A percentile compares a stretch with the other conserved stretches of the same genome.
phyloP scores from a whole-genome alignment of 371 early-diverging fungal genomes.

The Parasitella parasitica region DNA sequence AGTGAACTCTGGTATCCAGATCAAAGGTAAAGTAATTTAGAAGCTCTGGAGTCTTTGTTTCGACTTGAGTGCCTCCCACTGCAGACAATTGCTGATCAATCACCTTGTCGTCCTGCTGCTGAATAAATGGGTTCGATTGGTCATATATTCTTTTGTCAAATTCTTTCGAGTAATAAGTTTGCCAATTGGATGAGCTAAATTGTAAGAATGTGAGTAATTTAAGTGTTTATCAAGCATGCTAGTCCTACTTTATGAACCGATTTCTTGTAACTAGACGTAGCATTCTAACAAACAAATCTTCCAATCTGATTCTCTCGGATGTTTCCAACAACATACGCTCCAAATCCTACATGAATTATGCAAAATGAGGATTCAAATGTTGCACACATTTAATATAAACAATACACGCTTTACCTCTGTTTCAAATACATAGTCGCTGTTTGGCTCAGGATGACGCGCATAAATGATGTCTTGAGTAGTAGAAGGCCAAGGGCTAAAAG shows the following conservation, averaged over 20 bases:
- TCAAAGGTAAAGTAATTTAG: slow-evolving; percentile 43
- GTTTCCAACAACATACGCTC: slow-evolving; percentile 43
- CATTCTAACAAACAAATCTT: slow-evolving; percentile 45
- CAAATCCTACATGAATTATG: slow-evolving; percentile 36
- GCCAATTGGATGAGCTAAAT: slow-evolving; percentile 61
- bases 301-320: slow-evolving; percentile 29
- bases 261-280: slow-evolving; percentile 38
- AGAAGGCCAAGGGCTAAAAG: slow-evolving; percentile 43
- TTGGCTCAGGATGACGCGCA: slow-evolving; percentile 14
- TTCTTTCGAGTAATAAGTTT: slow-evolving; percentile 52
- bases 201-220: background rate
- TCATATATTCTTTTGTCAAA: slow-evolving; percentile 46
- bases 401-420: slow-evolving; percentile 18
- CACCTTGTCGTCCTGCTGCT: slow-evolving; percentile 2
- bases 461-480: slow-evolving; percentile 12
- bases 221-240: background rate
- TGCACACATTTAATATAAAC: slow-evolving; percentile 6
- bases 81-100: background rate
- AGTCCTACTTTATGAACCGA: slow-evolving; percentile 42
- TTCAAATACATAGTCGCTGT: slow-evolving; percentile 20
- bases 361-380: slow-evolving; percentile 1
- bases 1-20: slow-evolving; percentile 44
- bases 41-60: background rate
- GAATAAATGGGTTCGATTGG: slow-evolving; percentile 30
- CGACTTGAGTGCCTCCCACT: background rate